Conservation (phyloP, 2,329 filamentous ascomycete genomes). For the Apiospora pterosperma region DNA sequence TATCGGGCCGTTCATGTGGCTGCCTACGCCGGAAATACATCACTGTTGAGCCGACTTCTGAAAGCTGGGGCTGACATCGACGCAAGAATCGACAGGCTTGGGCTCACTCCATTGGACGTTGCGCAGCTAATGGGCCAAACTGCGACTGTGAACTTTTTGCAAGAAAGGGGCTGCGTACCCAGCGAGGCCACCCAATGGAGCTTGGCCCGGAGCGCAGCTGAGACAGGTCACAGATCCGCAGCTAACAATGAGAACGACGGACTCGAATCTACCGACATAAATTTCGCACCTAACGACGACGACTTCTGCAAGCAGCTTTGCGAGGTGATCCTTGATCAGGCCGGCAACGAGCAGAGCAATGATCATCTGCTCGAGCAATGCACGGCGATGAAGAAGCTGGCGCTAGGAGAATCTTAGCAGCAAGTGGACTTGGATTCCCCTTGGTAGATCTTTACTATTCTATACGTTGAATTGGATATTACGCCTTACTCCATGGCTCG, state of each 20-base stretch:
- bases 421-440: background rate
- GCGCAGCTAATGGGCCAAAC: background rate
- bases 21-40: background rate
- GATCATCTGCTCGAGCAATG: background rate
- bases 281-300: background rate
- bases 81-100: background rate
- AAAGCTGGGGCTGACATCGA: background rate
- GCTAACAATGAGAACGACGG: background rate
- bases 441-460: too few relatives aligned
- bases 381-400: background rate
- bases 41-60: background rate
- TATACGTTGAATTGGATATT: too few relatives aligned
- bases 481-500: too few relatives aligned
- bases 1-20: background rate
- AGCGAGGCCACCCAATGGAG: background rate
- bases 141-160: background rate
- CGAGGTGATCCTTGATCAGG: background rate
- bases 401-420: background rate
- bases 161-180: background rate
- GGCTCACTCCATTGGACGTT: background rate
- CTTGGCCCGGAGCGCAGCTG: background rate
- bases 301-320: background rate
- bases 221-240: background rate
- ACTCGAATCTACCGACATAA: background rate
- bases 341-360: background rate